A percentile compares a stretch with the other conserved stretches of the same genome.
These are phyloP conservation scores for Sodiomyces alkalinus DNA, from an alignment of 2,329 filamentous ascomycete species.

Conservation along the genomic window DNA sequence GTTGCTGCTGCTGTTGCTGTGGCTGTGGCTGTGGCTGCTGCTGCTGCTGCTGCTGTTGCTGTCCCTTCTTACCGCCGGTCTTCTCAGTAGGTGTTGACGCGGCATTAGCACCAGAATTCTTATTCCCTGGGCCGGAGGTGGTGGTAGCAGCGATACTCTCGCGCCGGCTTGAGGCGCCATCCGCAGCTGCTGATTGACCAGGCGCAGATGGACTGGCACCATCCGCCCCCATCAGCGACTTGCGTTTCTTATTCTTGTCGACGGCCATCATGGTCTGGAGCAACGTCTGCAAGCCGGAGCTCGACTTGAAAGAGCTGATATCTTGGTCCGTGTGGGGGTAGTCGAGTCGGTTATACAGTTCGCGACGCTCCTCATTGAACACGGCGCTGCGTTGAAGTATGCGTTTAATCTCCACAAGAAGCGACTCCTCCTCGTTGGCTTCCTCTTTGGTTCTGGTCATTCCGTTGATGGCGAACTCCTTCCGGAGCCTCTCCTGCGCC, in stretches of 20 bases:
- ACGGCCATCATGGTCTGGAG: conserved; percentile 68
- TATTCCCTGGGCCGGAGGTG: conserved; percentile 21
- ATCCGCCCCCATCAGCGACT: conserved; percentile 49
- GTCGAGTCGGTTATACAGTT: conserved; percentile 76
- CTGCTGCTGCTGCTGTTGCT: too few species aligned
- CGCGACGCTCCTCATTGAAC: conserved; percentile 75
- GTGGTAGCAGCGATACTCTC: conserved; percentile 41
- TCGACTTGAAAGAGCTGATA: conserved; percentile 66
- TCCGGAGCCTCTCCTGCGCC: conserved; percentile 61
- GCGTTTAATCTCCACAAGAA: conserved; percentile 80
- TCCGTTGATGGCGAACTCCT: conserved; percentile 68
- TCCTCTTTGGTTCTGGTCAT: conserved; percentile 73
- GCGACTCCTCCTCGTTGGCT: conserved; percentile 77
- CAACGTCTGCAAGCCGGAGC: conserved; percentile 61
- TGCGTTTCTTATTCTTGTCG: conserved; percentile 83
- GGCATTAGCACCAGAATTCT: conserved; percentile 16
- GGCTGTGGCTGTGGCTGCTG: conserved; percentile 19
- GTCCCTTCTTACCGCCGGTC: conserved; percentile 34
- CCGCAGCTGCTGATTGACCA: conserved; percentile 14
- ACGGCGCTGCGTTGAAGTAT: conserved; percentile 77
- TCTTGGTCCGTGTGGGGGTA: conserved; percentile 58
- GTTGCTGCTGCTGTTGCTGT: conserved; percentile 38
- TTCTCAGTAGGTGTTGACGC: conserved; percentile 11
- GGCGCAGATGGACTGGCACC: conserved; percentile 29
- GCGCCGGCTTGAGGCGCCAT: conserved; percentile 22